phyloP scores from a whole-genome alignment of 1,139 yeast genomes.

The Lizanozyma gosingica region DNA sequence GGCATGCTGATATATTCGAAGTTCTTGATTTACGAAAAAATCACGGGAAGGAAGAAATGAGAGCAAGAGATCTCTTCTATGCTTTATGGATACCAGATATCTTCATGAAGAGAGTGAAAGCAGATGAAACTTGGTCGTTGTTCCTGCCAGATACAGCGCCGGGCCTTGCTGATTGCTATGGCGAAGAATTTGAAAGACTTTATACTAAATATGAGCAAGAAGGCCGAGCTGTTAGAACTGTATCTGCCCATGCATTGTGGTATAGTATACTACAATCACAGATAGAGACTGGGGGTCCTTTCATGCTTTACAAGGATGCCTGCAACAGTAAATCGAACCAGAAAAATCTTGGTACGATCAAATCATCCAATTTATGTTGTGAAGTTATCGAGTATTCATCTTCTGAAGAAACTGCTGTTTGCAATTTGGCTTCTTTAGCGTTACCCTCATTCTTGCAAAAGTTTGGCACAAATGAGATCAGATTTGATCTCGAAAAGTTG shows the following conservation, averaged over 20 bases:
- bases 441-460: constrained; percentile 60
- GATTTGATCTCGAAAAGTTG: constrained; percentile 47
- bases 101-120: constrained; percentile 82
- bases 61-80: constrained; percentile 84
- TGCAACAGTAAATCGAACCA: constrained; percentile 80
- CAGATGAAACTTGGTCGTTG: constrained; percentile 71
- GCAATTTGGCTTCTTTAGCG: constrained; percentile 83
- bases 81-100: constrained; percentile 91
- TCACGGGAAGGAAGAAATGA: constrained; percentile 84
- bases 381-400: constrained; percentile 85
- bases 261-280: constrained; percentile 80
- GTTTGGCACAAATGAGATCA: constrained; percentile 22
- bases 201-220: constrained; percentile 66
- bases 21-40: constrained; percentile 79
- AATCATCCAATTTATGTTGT: constrained; percentile 83
- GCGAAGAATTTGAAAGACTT: constrained; percentile 67
- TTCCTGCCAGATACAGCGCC: constrained; percentile 88
- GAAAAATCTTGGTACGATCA: constrained; percentile 78
- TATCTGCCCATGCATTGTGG: constrained; percentile 87
- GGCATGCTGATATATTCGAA: constrained; percentile 85
- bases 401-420: constrained; percentile 85
- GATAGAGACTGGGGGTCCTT: constrained; percentile 90
- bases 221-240: constrained; percentile 60
- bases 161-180: constrained; percentile 70
- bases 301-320: constrained; percentile 84